phyloP scores from a whole-genome alignment of 164 flowering plant species.

The Buxus sempervirens region DNA sequence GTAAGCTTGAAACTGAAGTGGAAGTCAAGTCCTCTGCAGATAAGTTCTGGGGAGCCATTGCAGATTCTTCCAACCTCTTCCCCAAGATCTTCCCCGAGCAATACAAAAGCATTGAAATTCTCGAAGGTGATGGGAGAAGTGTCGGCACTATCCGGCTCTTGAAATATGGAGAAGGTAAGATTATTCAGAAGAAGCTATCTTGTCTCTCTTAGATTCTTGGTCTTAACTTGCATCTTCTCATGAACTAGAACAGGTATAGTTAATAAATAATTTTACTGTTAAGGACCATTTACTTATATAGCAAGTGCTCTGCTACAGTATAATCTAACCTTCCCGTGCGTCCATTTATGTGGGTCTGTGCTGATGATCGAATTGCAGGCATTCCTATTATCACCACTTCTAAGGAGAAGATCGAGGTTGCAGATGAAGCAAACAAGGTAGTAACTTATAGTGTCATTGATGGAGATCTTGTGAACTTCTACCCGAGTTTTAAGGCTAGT shows the following conservation, averaged over 20 bases:
- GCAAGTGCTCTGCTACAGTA: no score
- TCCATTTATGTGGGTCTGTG: no score
- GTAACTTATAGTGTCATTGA: conserved; percentile 41
- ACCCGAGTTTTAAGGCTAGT: conserved; percentile 42
- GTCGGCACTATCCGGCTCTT: conserved; percentile 46
- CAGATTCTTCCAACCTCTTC: conserved; percentile 38
- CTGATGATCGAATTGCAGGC: neutral
- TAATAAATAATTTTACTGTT: no score
- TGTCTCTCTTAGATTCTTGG: no score
- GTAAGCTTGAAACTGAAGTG: conserved; percentile 39
- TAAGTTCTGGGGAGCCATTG: conserved; percentile 37
- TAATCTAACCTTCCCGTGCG: no score
- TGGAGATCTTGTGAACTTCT: conserved; percentile 51
- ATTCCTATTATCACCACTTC: conserved; percentile 16
- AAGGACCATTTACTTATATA: no score
- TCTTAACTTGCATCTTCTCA: no score
- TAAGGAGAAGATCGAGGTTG: conserved; percentile 45
- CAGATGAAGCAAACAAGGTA: conserved; percentile 41
- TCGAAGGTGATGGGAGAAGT: conserved; percentile 60
- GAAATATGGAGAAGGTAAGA: conserved; percentile 40
- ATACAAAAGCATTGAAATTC: conserved; percentile 46
- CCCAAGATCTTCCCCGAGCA: conserved; percentile 51
- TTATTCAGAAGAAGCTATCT: neutral
- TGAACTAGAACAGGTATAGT: no score
- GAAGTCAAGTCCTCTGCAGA: conserved; percentile 44